Conservation (phyloP, 768 basidiomycete genomes). For the Thelephora ganbajun region DNA sequence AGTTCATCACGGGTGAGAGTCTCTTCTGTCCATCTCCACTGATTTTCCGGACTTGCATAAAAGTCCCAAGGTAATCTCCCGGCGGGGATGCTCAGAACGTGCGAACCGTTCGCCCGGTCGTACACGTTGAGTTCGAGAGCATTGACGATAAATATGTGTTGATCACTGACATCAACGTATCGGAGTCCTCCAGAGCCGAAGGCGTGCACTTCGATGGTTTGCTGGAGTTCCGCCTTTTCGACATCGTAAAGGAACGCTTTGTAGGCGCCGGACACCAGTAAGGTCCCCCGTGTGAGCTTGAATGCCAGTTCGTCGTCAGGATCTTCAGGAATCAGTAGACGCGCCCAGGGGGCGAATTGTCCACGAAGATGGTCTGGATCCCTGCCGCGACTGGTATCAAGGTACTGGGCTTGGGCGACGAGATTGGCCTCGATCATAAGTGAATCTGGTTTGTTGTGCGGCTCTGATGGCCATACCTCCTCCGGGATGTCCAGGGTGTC, state of each 20-base stretch:
- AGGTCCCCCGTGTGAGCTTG: constrained; percentile 53
- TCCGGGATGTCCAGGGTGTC: constrained; percentile 10
- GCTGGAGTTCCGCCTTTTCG: constrained; percentile 30
- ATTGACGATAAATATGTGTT: constrained; percentile 49
- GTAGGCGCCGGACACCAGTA: constrained; percentile 33
- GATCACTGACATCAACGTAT: constrained; percentile 53
- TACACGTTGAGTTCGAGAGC: constrained; percentile 35
- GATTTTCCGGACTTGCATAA: not conserved
- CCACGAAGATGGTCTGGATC: constrained; percentile 16
- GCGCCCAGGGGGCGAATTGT: constrained; percentile 49
- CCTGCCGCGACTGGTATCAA: constrained; percentile 9
- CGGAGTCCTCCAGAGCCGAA: constrained; percentile 25
- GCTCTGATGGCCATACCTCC: not conserved
- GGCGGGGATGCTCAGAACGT: constrained; percentile 24
- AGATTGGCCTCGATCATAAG: too few species aligned
- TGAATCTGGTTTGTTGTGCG: too few species aligned
- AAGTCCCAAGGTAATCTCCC: not conserved
- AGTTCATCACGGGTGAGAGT: not conserved
- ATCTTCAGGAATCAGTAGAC: constrained; percentile 32
- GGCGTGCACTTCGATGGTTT: constrained; percentile 25
- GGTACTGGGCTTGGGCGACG: constrained; percentile 2
- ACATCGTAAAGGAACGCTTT: constrained; percentile 53
- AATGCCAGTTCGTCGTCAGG: constrained; percentile 37
- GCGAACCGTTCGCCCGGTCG: constrained; percentile 28
- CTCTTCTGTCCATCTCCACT: not conserved